Conservation (phyloP, 768 basidiomycete genomes). For the Tricholoma sp. region DNA sequence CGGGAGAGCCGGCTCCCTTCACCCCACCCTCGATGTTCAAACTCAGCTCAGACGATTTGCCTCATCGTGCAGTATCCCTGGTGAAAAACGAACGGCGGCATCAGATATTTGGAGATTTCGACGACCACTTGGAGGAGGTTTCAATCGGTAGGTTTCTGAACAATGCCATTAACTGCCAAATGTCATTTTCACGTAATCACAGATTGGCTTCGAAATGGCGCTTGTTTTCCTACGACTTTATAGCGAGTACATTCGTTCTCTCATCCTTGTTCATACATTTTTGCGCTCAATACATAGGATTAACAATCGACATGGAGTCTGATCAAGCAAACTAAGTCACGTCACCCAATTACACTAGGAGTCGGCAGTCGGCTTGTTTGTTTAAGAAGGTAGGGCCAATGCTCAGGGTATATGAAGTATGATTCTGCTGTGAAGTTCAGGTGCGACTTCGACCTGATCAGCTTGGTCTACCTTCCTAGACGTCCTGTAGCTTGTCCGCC, state of each 20-base stretch:
- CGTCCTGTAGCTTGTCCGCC: no score
- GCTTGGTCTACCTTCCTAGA: no score
- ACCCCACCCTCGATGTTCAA: conserved; percentile 38
- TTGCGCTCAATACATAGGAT: neutral
- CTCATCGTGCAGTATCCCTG: conserved; percentile 41
- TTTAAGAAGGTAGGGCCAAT: no score
- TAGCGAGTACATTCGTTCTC: neutral
- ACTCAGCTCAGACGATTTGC: conserved; percentile 40
- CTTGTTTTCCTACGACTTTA: neutral
- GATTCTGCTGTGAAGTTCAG: no score
- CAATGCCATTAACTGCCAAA: neutral
- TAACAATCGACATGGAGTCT: neutral
- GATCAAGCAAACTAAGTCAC: no score
- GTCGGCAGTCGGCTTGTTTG: no score
- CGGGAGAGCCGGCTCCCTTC: conserved; percentile 37
- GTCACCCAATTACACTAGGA: no score
- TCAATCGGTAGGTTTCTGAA: conserved; percentile 37
- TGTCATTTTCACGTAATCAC: neutral
- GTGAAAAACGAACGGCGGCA: conserved; percentile 50
- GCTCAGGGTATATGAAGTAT: no score
- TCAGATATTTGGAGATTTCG: conserved; percentile 69
- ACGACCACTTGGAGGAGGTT: conserved; percentile 77
- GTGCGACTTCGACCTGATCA: no score
- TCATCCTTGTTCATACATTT: neutral
- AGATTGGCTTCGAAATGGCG: conserved; percentile 1